phyloP scores from a whole-genome alignment of 495 filamentous ascomycete species.

The Neurospora sp. region DNA sequence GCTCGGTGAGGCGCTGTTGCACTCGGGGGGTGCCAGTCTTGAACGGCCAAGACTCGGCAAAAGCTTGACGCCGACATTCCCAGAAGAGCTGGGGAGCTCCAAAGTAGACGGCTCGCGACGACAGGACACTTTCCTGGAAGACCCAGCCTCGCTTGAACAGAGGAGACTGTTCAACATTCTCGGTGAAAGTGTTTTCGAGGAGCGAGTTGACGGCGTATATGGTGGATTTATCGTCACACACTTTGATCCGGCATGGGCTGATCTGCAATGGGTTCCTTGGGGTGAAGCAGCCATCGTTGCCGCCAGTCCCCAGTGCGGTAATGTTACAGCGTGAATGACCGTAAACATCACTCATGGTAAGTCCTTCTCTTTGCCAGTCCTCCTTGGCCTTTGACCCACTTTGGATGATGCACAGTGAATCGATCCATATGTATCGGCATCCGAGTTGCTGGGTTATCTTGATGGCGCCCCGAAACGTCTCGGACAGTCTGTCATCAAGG shows the following conservation, averaged over 20 bases:
- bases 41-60: not conserved
- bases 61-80: conserved; percentile 2
- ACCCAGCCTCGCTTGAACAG: conserved; percentile 9
- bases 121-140: conserved; percentile 8
- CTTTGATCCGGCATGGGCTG: not conserved
- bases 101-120: conserved; percentile 4
- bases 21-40: not conserved
- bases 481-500: not conserved
- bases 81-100: conserved; percentile 5
- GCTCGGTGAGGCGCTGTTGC: not conserved
- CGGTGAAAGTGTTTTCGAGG: not conserved
- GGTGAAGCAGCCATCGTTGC: not conserved
- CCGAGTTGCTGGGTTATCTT: not conserved
- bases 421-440: not conserved
- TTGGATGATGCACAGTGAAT: conserved; percentile 4
- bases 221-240: not conserved
- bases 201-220: not conserved
- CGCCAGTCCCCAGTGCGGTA: not conserved
- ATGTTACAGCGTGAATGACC: conserved; percentile 1
- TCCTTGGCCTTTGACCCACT: not conserved
- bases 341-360: conserved; percentile 5
- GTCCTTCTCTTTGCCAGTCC: conserved; percentile 3
- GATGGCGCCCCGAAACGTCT: not conserved
- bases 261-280: not conserved
- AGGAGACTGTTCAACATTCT: not conserved